Percentiles rank a stretch among this genome's conserved stretches.
Conservation (phyloP, 139 green algal genomes). For the Limnomonas spitsbergensis region DNA sequence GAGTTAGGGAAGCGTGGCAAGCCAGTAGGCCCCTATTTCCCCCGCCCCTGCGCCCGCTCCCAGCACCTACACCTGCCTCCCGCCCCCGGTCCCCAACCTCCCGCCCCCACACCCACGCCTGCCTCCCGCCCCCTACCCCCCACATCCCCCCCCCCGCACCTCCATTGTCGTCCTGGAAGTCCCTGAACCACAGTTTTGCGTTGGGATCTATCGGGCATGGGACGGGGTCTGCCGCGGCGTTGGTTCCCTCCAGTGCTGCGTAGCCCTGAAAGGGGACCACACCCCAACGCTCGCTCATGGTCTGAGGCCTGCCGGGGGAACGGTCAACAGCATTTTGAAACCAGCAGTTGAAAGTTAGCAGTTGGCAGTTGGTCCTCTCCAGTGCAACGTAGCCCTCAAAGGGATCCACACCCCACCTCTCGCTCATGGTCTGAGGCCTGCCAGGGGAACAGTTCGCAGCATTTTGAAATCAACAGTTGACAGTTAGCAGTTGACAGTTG, state of each 20-base stretch:
- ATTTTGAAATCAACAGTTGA: too few species aligned
- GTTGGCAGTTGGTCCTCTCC: too few species aligned
- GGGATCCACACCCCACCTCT: not conserved
- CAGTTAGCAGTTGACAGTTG: too few species aligned
- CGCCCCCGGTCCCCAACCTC: too few species aligned
- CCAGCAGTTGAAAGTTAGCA: too few species aligned
- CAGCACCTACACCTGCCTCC: too few species aligned
- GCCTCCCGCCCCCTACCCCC: too few species aligned
- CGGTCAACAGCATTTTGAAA: too few species aligned
- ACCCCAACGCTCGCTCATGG: not conserved
- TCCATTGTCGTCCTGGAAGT: conserved; percentile 11
- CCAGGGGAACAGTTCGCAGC: not conserved
- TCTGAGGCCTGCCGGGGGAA: not conserved
- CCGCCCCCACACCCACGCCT: too few species aligned
- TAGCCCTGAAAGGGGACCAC: not conserved
- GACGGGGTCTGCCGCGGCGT: not conserved
- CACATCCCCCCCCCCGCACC: too few species aligned
- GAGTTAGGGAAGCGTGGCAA: too few species aligned
- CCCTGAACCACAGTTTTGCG: not conserved
- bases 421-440: not conserved
- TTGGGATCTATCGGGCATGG: not conserved
- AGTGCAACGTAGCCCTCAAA: not conserved
- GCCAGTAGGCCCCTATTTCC: not conserved
- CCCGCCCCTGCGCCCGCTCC: too few species aligned
- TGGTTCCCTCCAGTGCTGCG: not conserved